Percentiles rank a stretch among this genome's conserved stretches.
Evolutionary conservation across 2,329 filamentous ascomycete genomes (phyloP).

Genomic region (Talaromyces sp.): DNA sequence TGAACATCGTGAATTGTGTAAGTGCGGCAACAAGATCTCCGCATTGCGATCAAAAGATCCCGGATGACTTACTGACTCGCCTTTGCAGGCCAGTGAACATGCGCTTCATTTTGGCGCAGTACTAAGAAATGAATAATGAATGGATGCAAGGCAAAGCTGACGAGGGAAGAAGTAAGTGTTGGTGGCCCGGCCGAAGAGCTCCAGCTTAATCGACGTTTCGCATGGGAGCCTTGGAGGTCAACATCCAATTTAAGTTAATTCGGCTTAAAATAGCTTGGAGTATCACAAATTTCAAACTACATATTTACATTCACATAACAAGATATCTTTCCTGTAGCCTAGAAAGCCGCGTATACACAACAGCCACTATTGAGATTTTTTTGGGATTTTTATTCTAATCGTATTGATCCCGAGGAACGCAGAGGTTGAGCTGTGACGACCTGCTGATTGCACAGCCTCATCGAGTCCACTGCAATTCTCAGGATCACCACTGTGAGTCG

Average conservation of each 20-base stretch:
- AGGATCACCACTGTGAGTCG: not conserved
- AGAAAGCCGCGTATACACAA: not conserved
- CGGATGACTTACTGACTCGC: constrained; percentile 10
- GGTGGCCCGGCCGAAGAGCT: not conserved
- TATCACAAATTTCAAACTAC: not conserved
- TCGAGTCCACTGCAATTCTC: not conserved
- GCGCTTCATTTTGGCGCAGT: constrained; percentile 17
- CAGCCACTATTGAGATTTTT: not conserved
- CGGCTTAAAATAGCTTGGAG: not conserved
- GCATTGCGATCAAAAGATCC: not conserved
- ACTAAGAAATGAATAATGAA: not conserved
- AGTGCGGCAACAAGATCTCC: not conserved
- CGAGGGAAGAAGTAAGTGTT: not conserved
- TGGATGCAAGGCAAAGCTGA: not conserved
- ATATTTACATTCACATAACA: not conserved
- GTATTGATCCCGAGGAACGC: not conserved
- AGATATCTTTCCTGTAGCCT: not conserved
- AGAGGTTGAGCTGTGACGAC: not conserved
- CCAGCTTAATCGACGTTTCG: not conserved
- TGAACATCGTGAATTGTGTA: not conserved
- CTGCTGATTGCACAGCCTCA: constrained; percentile 5
- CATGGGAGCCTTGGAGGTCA: not conserved
- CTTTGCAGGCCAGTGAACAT: constrained; percentile 18
- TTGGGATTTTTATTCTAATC: not conserved
- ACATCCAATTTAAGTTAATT: not conserved